phyloP scores from a whole-genome alignment of 768 basidiomycete genomes.

The Butyriboletus loyo region DNA sequence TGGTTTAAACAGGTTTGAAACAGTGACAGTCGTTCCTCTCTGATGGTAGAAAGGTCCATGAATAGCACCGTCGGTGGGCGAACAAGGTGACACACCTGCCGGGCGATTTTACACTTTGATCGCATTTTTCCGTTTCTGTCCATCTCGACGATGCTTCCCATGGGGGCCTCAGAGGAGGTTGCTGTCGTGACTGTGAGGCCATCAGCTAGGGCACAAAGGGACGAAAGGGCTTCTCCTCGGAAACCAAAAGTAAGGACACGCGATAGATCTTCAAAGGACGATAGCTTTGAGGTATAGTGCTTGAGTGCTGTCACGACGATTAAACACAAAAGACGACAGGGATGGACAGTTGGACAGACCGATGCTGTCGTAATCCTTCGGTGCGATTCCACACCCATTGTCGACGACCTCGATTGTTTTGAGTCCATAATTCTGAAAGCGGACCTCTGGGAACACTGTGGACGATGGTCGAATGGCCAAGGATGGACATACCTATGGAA shows the following conservation, averaged over 20 bases:
- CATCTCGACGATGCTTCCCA: slow-evolving; percentile 77
- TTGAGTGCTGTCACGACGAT: slow-evolving; percentile 62
- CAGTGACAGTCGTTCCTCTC: slow-evolving; percentile 81
- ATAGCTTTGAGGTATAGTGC: slow-evolving; percentile 90
- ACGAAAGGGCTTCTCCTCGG: slow-evolving; percentile 92
- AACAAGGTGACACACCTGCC: slow-evolving; percentile 53
- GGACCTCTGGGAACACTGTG: slow-evolving; percentile 58
- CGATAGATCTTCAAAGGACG: slow-evolving; percentile 69
- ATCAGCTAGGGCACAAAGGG: slow-evolving; percentile 82
- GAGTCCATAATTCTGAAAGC: slow-evolving; percentile 85
- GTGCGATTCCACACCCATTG: slow-evolving; percentile 84
- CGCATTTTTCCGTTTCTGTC: slow-evolving; percentile 60
- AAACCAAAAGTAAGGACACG: slow-evolving; percentile 86
- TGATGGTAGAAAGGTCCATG: slow-evolving; percentile 28
- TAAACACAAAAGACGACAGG: neutral
- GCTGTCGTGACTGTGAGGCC: slow-evolving; percentile 70
- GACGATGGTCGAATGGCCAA: neutral
- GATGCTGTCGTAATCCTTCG: slow-evolving; percentile 71
- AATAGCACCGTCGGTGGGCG: neutral
- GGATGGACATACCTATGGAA: slow-evolving; percentile 59
- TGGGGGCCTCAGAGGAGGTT: slow-evolving; percentile 65
- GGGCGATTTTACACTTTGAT: slow-evolving; percentile 61
- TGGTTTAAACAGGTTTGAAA: slow-evolving; percentile 71
- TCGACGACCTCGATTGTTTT: slow-evolving; percentile 85
- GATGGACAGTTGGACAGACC: slow-evolving; percentile 45